Base-by-base conservation (phyloP, 2,329 filamentous ascomycete genomes). In the Trichoderma pleuroti region DNA sequence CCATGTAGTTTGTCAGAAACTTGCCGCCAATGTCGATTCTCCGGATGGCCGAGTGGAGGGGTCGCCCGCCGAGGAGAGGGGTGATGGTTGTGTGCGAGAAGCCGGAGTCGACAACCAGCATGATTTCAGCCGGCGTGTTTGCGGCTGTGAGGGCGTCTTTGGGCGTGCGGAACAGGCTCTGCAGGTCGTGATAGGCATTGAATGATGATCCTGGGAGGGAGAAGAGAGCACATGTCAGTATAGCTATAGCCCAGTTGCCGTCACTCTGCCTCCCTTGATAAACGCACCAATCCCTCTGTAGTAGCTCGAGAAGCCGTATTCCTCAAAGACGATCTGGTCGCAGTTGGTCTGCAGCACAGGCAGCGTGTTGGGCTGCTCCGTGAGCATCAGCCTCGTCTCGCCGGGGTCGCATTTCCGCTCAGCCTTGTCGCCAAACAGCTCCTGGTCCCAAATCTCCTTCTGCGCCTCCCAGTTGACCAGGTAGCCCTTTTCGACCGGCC, bases 291-390 rank as follows among this genome's bases (percentile, higher is more conserved):
- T 84, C 70, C 88, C 90, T 72, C 96, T 89, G 74, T 91, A 92
- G 81, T 97, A 97, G 74, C 92, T 91, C 12, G 91, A 88, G 81
- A 99, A 99, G 3, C 93, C 93, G 83, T 96, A 99, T 79, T 98
- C 94, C 78, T 99, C 96, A 84, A 99, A 98, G 1, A 98, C 89
- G 78, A 99, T 93, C 83, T 99, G 95, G 77, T 99, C 96, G 75
- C 93, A 94, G 79, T 98, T 96, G 49, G 91, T 88, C 81, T 98
- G 94, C 73, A 99, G 82, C 14, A 90, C 89, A 0, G 91, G 90
- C 70, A 97, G 86, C 5, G 91, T 90, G 81, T 97, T 97, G 5
- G 94, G 91, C 59, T 93, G 92, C 80, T 99, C 96, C 1, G 92
- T 90, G 64, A 98, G 86, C 5, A 99, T 82, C 70, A 99, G 82